These are phyloP conservation scores for Priceomyces haplophilus DNA, from an alignment of 805 yeast genomes.

Conservation along the genomic window DNA sequence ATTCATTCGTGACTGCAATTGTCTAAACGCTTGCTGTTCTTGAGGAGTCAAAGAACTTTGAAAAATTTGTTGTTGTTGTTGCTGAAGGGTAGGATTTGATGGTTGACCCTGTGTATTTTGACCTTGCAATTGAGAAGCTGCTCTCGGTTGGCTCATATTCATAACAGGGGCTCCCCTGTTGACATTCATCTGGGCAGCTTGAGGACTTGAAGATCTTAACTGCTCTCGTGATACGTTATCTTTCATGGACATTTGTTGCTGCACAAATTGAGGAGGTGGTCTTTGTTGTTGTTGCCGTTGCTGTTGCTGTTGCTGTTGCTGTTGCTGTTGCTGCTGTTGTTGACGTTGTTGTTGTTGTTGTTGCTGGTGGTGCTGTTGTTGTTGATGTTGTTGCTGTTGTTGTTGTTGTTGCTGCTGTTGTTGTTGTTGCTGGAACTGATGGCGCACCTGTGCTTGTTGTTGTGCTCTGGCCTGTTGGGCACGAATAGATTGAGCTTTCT, in stretches of 20 bases:
- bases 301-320: constrained; percentile 12
- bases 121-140: constrained; percentile 3
- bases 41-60: constrained; percentile 38
- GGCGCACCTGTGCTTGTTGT: constrained; percentile 7
- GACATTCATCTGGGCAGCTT: constrained; percentile 12
- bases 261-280: constrained; percentile 12
- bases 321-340: constrained; percentile 5
- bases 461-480: constrained; percentile 12
- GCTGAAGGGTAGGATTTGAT: constrained; percentile 16
- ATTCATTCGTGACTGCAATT: constrained; percentile 37
- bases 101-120: constrained; percentile 6
- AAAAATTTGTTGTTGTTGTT: constrained; percentile 45
- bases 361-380: constrained; percentile 17
- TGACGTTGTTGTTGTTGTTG: constrained; percentile 13
- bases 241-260: constrained; percentile 20
- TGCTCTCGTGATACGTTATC: constrained; percentile 14
- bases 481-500: constrained; percentile 5
- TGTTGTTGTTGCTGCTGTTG: constrained; percentile 18
- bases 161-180: constrained; percentile 16
- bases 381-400: constrained; percentile 14
- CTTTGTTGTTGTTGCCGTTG: constrained; percentile 7
- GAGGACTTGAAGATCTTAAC: constrained; percentile 10
- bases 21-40: constrained; percentile 41
- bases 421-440: constrained; percentile 16
- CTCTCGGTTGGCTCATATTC: constrained; percentile 13